Evolutionary conservation across 257 asterid species (phyloP).

Genomic region (Anisodus acutangulus): DNA sequence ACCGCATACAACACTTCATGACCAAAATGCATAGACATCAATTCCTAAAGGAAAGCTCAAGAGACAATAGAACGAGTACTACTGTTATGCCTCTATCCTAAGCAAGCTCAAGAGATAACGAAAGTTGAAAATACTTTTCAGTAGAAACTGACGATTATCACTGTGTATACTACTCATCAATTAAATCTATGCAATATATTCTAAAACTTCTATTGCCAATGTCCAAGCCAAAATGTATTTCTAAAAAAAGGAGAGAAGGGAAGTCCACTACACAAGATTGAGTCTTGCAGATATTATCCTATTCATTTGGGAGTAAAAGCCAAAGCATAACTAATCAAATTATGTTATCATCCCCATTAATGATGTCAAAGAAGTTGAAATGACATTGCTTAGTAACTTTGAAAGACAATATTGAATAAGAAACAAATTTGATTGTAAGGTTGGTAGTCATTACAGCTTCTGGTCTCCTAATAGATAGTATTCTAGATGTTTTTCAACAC

Average conservation of each 20-base stretch:
- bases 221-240: background rate
- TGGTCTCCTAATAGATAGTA: background rate
- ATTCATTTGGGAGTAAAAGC: background rate
- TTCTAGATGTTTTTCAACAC: background rate
- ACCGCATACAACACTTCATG: background rate
- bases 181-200: background rate
- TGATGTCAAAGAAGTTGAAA: background rate
- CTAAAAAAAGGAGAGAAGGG: background rate
- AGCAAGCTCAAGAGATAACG: background rate
- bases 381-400: background rate
- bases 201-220: background rate
- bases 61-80: background rate
- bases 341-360: background rate
- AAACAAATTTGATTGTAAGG: background rate
- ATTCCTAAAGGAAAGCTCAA: background rate
- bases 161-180: background rate
- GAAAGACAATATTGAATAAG: background rate
- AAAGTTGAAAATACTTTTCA: background rate
- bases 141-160: background rate
- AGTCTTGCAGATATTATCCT: background rate
- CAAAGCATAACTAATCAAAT: background rate
- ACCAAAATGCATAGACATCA: background rate
- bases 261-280: background rate
- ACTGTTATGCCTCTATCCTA: background rate
- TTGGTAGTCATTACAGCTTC: background rate